A percentile compares a stretch with the other conserved stretches of the same genome.
phyloP scores from a whole-genome alignment of 1,284 basidiomycete genomes.

The Sporisorium graminicola region DNA sequence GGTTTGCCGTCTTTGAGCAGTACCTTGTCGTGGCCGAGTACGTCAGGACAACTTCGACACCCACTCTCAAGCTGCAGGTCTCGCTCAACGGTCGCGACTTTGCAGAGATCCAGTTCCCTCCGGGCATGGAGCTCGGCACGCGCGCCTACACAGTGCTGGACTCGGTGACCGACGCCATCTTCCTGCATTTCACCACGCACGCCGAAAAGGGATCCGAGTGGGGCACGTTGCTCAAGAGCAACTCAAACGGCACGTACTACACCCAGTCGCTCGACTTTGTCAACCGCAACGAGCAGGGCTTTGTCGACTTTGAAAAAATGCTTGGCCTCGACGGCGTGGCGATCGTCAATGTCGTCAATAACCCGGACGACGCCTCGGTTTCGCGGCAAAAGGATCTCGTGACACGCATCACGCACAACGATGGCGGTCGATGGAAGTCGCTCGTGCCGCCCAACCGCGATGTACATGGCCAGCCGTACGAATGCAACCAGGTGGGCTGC shows the following conservation, averaged over 20 bases:
- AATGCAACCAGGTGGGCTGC: constrained; percentile 82
- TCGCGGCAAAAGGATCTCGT: constrained; percentile 83
- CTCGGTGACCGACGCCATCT: constrained; percentile 90
- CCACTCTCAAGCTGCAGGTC: constrained; percentile 79
- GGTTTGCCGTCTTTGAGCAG: constrained; percentile 96
- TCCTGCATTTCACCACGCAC: constrained; percentile 94
- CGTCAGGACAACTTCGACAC: constrained; percentile 56
- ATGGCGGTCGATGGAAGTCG: constrained; percentile 91
- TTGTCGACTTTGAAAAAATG: constrained; percentile 98
- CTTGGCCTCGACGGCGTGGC: constrained; percentile 95
- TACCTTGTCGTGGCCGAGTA: constrained; percentile 95
- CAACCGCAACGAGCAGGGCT: constrained; percentile 87
- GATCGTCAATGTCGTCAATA: constrained; percentile 88
- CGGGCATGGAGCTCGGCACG: constrained; percentile 86
- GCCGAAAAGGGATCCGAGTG: constrained; percentile 80
- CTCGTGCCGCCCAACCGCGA: constrained; percentile 82
- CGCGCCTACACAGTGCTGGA: constrained; percentile 94
- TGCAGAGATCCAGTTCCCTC: constrained; percentile 88
- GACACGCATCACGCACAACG: constrained; percentile 93
- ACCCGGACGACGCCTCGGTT: constrained; percentile 81
- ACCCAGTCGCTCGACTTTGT: constrained; percentile 86
- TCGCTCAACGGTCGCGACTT: constrained; percentile 90
- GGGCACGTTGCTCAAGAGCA: constrained; percentile 93
- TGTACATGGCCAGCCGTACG: constrained; percentile 81
- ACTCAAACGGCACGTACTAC: constrained; percentile 98